Conservation (phyloP, 345 rosid genomes). For the Arabidopsis suecica region DNA sequence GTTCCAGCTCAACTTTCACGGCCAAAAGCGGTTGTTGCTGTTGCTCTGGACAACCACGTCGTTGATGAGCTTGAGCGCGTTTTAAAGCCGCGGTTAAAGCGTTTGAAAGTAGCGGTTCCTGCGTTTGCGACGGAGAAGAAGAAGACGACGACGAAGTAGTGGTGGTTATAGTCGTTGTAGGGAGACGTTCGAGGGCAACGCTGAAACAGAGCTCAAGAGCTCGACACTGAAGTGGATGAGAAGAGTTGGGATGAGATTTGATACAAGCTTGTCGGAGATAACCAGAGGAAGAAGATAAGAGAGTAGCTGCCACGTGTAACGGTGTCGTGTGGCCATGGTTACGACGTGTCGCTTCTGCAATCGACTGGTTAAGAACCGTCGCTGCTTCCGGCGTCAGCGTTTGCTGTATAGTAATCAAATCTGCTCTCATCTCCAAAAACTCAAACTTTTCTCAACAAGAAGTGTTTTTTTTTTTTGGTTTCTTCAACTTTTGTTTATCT, state of each 20-base stretch:
- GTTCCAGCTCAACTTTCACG: conserved; percentile 96
- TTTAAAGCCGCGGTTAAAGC: conserved; percentile 97
- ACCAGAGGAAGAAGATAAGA: conserved; percentile 78
- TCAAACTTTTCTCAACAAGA: neutral
- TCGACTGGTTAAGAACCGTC: conserved; percentile 78
- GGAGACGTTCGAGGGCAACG: conserved; percentile 96
- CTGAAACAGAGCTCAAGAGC: conserved; percentile 99
- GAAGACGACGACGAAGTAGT: conserved; percentile 27
- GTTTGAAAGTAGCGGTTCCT: conserved; percentile 90
- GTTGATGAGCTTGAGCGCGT: conserved; percentile 98
- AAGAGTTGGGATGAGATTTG: conserved; percentile 96
- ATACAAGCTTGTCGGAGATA: conserved; percentile 96
- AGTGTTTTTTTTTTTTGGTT: neutral
- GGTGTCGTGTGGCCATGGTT: conserved; percentile 98
- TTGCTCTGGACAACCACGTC: conserved; percentile 98
- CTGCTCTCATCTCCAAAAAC: conserved; percentile 76
- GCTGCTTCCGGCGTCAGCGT: conserved; percentile 99
- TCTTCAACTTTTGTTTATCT: conserved; percentile 20
- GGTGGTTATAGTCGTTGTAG: conserved; percentile 66
- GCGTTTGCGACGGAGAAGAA: conserved; percentile 32
- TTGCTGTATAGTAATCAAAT: conserved; percentile 92
- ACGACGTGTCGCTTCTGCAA: conserved; percentile 87
- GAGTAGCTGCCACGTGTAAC: conserved; percentile 94
- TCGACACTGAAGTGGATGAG: conserved; percentile 99
- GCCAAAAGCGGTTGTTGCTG: conserved; percentile 97